Evolutionary conservation across 2,329 filamentous ascomycete genomes (phyloP), one percentile per base, ranked within the genome.

Genomic region (Neoarthrinium moseri): DNA sequence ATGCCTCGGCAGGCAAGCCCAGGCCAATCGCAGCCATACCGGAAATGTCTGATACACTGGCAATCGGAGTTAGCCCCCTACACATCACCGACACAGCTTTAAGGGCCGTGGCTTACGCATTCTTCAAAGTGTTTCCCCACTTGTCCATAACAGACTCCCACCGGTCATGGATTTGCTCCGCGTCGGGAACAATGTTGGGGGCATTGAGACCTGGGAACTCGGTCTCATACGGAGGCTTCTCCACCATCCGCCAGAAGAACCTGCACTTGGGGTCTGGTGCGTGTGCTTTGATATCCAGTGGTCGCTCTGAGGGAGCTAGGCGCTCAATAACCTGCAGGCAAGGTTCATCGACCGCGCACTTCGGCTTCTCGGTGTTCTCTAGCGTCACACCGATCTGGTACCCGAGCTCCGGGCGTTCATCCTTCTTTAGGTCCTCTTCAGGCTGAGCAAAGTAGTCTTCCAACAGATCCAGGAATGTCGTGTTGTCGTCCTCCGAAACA

Each of bases 361-460:
- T 81, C 45, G 80, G 80, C 67, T 76, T 80, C 68, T 83, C 80
- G 1, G 80, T 83, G 64, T 81, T 79, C 55, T 81, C 80, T 45
- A 83, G 73, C 24, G 80, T 83, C 33, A 81, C 80, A 51, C 80
- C 80, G 40, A 83, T 71, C 65, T 83, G 80, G 66, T 81, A 83
- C 57, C 74, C 72, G 21, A 83, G 66, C 56, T 77, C 75, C 5
- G 80, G 80, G 3, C 78, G 72, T 66, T 81, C 77, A 53, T 83
- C 80, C 27, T 58, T 59, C 39, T 61, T 62, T 27, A 83, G 69
- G 3, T 57, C 61, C 7, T 60, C 69, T 15, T 67, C 65, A 13
- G 78, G 74, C 62, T 83, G 80, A 26, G 77, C 78, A 57, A 83
- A 83, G 69, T 83, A 83, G 67, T 82, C 78, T 63, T 83, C 80